Base-by-base conservation (phyloP, 1,284 basidiomycete genomes). In the Acaromyces ingoldii region DNA sequence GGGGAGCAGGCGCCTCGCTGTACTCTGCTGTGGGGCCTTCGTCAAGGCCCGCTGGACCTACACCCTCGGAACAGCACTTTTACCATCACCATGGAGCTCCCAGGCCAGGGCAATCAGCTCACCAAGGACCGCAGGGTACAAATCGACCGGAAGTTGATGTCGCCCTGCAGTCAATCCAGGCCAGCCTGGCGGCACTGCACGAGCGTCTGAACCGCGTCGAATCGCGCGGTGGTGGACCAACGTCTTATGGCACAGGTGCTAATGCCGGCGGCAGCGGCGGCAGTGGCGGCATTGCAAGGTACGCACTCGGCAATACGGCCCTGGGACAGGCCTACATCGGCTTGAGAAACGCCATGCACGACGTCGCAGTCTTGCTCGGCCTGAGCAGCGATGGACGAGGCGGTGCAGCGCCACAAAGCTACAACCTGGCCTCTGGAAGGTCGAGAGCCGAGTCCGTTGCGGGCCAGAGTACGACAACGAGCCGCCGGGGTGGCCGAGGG, bases 111-210 rank as follows among this genome's bases (percentile, higher is more conserved):
- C n/a, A n/a, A n/a, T n/a, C n/a, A n/a, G 36, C 36, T 17, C 36
- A 37, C 17, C 17, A 37, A 37, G 22, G 22, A 30, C 19, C 17
- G 22, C 29, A n/a, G 22, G 42, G 17, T n/a, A 31, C 29, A n/a
- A 45, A 28, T 45, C 34, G 29, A 21, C 15, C 49, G 29, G 68
- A 72, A 36, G 60, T 72, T 44, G 72, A 75, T 24, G 49, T 55
- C 47, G 67, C 73, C 15, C 78, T 93, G 10, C 87, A 91, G 73
- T 85, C 83, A 59, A 83, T 91, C 51, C 92, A 97, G 73, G 85
- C 86, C 0, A 89, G 91, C 53, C 79, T 97, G 6, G 87, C 89
- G 1, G 91, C 91, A 1, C 81, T 97, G 33, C 87, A 85, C 30
- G 92, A 96, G 76, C 84, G 92, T 10, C 79, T 97, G 25, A 72